A percentile compares a stretch with the other conserved stretches of the same genome.
phyloP scores from a whole-genome alignment of 2,329 filamentous ascomycete species.

The Ascochyta pisi region DNA sequence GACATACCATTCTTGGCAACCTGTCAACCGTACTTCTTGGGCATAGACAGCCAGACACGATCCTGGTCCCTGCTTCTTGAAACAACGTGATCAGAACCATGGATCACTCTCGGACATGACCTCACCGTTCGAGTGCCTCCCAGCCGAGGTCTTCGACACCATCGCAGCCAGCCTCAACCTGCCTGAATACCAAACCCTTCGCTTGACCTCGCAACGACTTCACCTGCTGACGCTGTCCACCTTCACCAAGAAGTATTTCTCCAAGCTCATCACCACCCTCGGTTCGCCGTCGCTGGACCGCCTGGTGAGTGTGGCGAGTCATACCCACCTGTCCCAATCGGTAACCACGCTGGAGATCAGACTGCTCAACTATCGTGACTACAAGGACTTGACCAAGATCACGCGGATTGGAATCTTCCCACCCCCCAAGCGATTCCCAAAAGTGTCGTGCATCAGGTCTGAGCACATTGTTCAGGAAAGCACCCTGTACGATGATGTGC shows the following conservation, averaged over 20 bases:
- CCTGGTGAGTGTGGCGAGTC: slow-evolving; percentile 26
- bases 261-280: slow-evolving; percentile 31
- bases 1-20: background rate
- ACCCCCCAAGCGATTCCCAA: slow-evolving; percentile 38
- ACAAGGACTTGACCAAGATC: slow-evolving; percentile 29
- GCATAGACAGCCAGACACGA: background rate
- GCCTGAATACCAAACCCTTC: slow-evolving; percentile 26
- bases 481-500: slow-evolving; percentile 31
- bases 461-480: slow-evolving; percentile 30
- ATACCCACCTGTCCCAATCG: slow-evolving; percentile 21
- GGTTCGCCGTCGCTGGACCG: slow-evolving; percentile 32
- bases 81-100: background rate
- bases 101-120: slow-evolving; percentile 24
- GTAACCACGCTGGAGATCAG: slow-evolving; percentile 34
- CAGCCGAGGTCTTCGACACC: slow-evolving; percentile 39
- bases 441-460: slow-evolving; percentile 22
- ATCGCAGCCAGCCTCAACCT: slow-evolving; percentile 27
- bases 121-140: slow-evolving; percentile 35
- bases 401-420: slow-evolving; percentile 33
- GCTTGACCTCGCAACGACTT: slow-evolving; percentile 34
- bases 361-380: slow-evolving; percentile 33
- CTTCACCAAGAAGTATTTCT: slow-evolving; percentile 34
- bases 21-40: background rate
- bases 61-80: background rate
- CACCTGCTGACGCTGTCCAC: slow-evolving; percentile 28